Conservation (phyloP, 768 basidiomycete genomes). For the Mycena filopes region DNA sequence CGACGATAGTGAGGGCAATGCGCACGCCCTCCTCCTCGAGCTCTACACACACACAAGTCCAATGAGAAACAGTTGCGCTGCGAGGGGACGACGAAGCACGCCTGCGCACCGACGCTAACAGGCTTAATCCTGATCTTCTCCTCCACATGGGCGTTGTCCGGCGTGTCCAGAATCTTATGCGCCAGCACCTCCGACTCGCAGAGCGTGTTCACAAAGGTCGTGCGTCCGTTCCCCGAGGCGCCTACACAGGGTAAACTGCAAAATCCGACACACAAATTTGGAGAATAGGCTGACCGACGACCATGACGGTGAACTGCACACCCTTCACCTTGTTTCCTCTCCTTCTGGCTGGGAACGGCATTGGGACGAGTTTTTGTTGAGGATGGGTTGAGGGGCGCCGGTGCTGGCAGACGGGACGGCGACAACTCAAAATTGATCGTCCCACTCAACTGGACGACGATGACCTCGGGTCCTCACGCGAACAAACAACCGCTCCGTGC, state of each 20-base stretch:
- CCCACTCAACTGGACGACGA: slow-evolving; percentile 27
- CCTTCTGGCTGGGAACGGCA: slow-evolving; percentile 62
- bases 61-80: neutral
- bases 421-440: slow-evolving; percentile 32
- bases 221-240: slow-evolving; percentile 87
- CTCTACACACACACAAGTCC: slow-evolving; percentile 60
- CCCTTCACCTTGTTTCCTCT: slow-evolving; percentile 88
- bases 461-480: neutral
- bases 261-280: neutral
- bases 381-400: neutral
- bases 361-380: slow-evolving; percentile 54
- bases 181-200: slow-evolving; percentile 81
- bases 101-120: slow-evolving; percentile 81
- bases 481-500: slow-evolving; percentile 20
- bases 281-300: slow-evolving; percentile 68
- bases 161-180: slow-evolving; percentile 72
- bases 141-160: slow-evolving; percentile 82
- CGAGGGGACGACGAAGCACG: too few relatives aligned
- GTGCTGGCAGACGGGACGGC: slow-evolving; percentile 21
- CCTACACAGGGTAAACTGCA: slow-evolving; percentile 52
- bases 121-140: slow-evolving; percentile 84
- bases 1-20: slow-evolving; percentile 90
- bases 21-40: slow-evolving; percentile 93
- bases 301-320: slow-evolving; percentile 90
- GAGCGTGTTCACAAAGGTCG: slow-evolving; percentile 93